phyloP scores from a whole-genome alignment of 805 yeast species.

The Kluyveromyces lactis region DNA sequence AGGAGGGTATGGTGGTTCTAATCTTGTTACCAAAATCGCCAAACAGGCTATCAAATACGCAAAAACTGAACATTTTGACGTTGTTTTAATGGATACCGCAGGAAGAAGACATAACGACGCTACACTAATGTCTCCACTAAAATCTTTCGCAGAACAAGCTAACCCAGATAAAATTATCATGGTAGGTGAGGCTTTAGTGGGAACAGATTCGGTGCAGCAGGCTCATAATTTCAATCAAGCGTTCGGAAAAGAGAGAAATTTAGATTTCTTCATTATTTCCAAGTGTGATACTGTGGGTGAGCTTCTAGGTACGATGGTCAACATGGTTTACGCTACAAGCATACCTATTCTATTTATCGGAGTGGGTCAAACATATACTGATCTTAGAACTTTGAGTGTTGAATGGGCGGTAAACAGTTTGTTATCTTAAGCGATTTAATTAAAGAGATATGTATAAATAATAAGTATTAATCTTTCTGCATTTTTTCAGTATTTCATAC shows the following conservation, averaged over 20 bases:
- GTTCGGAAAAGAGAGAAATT: conserved; percentile 70
- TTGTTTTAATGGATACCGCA: conserved; percentile 92
- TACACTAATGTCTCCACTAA: conserved; percentile 89
- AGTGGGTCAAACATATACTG: conserved; percentile 95
- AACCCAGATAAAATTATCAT: conserved; percentile 92
- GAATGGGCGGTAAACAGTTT: conserved; percentile 86
- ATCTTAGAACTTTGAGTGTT: conserved; percentile 79
- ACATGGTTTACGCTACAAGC: conserved; percentile 93
- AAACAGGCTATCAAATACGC: conserved; percentile 84
- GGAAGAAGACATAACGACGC: conserved; percentile 96
- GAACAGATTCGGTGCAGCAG: conserved; percentile 94
- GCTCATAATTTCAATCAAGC: conserved; percentile 90
- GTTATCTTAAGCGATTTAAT: conserved; percentile 42
- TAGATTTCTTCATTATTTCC: conserved; percentile 87
- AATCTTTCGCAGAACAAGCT: conserved; percentile 91
- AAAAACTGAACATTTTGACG: conserved; percentile 58
- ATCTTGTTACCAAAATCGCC: conserved; percentile 85
- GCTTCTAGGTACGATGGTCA: conserved; percentile 91
- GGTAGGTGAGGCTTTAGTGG: conserved; percentile 98
- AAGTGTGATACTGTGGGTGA: conserved; percentile 98
- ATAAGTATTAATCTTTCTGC: not conserved
- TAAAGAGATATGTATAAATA: not conserved
- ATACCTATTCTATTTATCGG: conserved; percentile 95
- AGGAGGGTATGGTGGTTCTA: conserved; percentile 96
- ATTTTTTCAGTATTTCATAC: too few species aligned